phyloP scores from a whole-genome alignment of 768 basidiomycete species.

The Mycena vitilis region DNA sequence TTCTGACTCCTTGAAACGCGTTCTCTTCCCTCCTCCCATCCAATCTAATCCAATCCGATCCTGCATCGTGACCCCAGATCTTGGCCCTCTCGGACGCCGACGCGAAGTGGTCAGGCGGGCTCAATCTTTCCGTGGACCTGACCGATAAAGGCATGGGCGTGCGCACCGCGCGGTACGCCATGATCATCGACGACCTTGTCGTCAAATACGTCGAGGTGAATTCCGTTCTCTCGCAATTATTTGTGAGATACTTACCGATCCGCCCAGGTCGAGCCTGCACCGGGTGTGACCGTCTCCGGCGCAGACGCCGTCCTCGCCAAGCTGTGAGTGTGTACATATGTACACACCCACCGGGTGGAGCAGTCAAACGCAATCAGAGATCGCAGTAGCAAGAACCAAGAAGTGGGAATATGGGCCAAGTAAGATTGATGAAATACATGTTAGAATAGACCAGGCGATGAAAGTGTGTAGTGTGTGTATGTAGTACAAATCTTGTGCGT shows the following conservation, averaged over 20 bases:
- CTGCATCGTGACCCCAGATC: slow-evolving; percentile 54
- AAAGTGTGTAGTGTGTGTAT: not conserved
- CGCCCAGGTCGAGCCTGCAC: slow-evolving; percentile 60
- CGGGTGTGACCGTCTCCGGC: slow-evolving; percentile 66
- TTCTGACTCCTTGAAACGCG: slow-evolving; percentile 11
- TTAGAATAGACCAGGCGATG: slow-evolving; percentile 5
- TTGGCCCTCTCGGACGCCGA: slow-evolving; percentile 66
- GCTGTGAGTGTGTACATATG: not conserved
- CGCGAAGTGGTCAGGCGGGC: slow-evolving; percentile 64
- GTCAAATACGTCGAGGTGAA: slow-evolving; percentile 72
- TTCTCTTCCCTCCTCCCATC: slow-evolving; percentile 8
- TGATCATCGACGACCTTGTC: slow-evolving; percentile 77
- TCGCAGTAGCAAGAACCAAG: slow-evolving; percentile 24
- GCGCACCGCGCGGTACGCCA: slow-evolving; percentile 71
- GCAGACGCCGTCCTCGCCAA: slow-evolving; percentile 66
- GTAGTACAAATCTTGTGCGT: slow-evolving; percentile 12
- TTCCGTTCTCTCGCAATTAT: not conserved
- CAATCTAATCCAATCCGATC: slow-evolving; percentile 7
- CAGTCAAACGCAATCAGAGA: slow-evolving; percentile 30
- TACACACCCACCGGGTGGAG: too few species aligned
- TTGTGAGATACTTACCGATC: not conserved
- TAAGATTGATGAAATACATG: slow-evolving; percentile 14
- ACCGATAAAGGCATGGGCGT: slow-evolving; percentile 60
- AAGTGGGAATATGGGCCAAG: not conserved
- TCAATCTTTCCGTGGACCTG: slow-evolving; percentile 69